Percentiles rank a stretch among this genome's conserved stretches.
Conservation (phyloP, 2,329 filamentous ascomycete species). For the Podosphaera fusca region DNA sequence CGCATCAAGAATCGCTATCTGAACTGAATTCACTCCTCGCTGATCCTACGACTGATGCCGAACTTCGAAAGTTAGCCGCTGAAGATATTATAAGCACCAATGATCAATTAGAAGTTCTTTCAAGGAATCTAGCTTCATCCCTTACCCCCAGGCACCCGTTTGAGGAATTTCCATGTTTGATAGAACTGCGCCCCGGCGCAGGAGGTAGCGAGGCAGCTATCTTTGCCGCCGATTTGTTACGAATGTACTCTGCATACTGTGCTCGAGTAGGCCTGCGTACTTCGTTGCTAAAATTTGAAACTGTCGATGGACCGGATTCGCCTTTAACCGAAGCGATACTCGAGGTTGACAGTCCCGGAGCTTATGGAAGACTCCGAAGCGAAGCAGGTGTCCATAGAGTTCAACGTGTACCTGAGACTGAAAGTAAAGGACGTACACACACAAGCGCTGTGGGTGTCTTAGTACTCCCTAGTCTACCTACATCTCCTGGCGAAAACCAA, state of each 20-base stretch:
- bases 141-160: conserved; percentile 80
- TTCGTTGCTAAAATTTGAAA: conserved; percentile 59
- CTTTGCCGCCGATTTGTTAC: conserved; percentile 67
- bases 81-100: conserved; percentile 56
- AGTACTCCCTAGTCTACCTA: conserved; percentile 67
- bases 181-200: conserved; percentile 80
- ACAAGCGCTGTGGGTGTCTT: conserved; percentile 83
- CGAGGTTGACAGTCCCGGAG: conserved; percentile 52
- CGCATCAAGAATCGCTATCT: conserved; percentile 25
- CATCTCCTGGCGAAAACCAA: conserved; percentile 23
- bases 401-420: conserved; percentile 77
- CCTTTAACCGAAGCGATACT: conserved; percentile 72
- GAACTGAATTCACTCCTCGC: conserved; percentile 30
- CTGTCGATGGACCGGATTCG: conserved; percentile 43
- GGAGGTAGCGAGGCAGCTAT: conserved; percentile 79
- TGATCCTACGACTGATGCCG: conserved; percentile 26
- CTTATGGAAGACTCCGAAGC: conserved; percentile 60
- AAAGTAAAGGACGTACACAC: conserved; percentile 76
- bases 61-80: conserved; percentile 55
- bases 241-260: conserved; percentile 77
- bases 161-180: conserved; percentile 64
- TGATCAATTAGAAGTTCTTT: conserved; percentile 36
- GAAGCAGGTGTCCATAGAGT: conserved; percentile 92
- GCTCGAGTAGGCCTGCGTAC: conserved; percentile 39
- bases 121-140: conserved; percentile 45